Evolutionary conservation across 192 early-diverging fungal species (phyloP).

Genomic region (Linnemannia exigua): DNA sequence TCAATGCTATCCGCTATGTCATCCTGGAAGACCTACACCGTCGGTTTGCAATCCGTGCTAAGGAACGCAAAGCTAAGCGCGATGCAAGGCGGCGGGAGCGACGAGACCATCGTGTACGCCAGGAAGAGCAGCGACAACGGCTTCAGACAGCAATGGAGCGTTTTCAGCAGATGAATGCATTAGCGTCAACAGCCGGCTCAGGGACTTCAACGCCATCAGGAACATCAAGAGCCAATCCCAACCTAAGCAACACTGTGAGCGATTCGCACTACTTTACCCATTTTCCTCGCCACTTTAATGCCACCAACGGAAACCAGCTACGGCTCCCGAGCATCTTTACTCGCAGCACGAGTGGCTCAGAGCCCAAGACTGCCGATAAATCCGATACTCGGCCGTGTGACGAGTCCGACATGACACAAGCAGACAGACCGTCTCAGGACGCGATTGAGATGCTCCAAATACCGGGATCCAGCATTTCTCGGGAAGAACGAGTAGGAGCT

Average conservation of each 20-base stretch:
- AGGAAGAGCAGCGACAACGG: constrained; percentile 14
- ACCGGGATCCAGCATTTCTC: neutral
- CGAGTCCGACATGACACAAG: neutral
- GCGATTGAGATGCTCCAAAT: neutral
- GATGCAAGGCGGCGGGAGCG: constrained; percentile 17
- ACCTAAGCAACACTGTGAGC: neutral
- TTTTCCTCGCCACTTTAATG: constrained; percentile 5
- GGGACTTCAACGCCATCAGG: neutral
- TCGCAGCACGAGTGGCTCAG: neutral
- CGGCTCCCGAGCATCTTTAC: constrained; percentile 8
- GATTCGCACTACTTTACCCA: constrained; percentile 15
- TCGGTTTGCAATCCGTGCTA: constrained; percentile 23
- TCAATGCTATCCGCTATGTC: constrained; percentile 52
- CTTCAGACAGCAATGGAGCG: neutral
- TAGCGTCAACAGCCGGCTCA: neutral
- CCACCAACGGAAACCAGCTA: neutral
- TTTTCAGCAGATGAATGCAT: neutral
- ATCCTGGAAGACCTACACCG: constrained; percentile 38
- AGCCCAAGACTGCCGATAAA: neutral
- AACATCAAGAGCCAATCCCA: neutral
- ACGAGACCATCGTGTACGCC: neutral
- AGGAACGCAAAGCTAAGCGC: constrained; percentile 30
- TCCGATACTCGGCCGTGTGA: neutral
- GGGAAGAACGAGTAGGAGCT: neutral
- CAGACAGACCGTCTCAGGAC: neutral